phyloP scores from a whole-genome alignment of 305 asterid species.

The Coffea humblotiana region DNA sequence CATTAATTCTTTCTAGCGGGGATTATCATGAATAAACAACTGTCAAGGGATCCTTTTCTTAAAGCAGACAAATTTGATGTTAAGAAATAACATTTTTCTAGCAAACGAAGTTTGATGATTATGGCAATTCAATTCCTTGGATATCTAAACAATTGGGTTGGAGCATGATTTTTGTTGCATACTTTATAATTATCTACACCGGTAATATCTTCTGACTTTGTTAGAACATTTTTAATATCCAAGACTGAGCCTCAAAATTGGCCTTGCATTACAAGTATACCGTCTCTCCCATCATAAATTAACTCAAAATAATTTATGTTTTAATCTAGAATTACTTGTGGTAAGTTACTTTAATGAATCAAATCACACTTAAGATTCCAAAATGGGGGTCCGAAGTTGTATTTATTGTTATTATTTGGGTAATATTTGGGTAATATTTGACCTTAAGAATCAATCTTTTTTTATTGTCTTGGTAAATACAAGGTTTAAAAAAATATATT shows the following conservation, averaged over 20 bases:
- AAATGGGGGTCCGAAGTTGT: conserved; percentile 72
- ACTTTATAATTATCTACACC: background rate
- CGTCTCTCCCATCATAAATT: background rate
- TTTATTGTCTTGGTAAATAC: too few relatives aligned
- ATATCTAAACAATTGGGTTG: background rate
- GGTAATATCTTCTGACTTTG: background rate
- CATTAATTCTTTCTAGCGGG: background rate
- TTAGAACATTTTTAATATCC: background rate
- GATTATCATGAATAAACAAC: background rate
- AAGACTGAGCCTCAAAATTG: background rate
- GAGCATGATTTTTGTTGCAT: background rate
- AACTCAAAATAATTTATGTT: background rate
- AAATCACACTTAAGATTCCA: conserved; percentile 83
- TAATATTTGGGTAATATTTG: too few relatives aligned
- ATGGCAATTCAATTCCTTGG: background rate
- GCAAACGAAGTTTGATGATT: background rate
- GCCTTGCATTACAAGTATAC: background rate
- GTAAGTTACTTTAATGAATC: conserved; percentile 95
- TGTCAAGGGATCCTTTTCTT: background rate
- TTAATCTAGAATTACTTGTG: conserved; percentile 12
- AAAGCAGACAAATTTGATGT: background rate
- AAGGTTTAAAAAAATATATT: too few relatives aligned
- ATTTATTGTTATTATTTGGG: too few relatives aligned
- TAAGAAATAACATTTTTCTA: background rate
- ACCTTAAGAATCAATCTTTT: too few relatives aligned